Evolutionary conservation across 2,329 filamentous ascomycete genomes (phyloP), one percentile per base, ranked within the genome.

Genomic region (Ophiognomonia clavigignenti-juglandacearum): DNA sequence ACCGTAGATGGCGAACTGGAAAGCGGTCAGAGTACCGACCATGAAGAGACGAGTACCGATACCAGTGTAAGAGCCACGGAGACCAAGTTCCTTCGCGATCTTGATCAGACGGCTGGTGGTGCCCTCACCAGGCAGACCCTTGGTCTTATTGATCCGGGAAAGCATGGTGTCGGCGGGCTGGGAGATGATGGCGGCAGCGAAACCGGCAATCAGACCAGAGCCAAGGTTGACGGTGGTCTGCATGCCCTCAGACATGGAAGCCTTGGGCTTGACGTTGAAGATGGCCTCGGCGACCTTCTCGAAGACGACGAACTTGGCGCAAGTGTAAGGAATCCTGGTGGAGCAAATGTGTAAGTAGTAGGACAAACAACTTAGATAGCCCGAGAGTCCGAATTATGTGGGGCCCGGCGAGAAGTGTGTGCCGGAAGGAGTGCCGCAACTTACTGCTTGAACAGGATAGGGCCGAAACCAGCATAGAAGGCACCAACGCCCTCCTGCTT

Each of bases 391-490:
- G 22, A 26, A 34, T 2, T 8, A 27, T 13, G 8, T 9, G 2
- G 5, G 22, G 6, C 16, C 16, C 32, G n/a, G 16, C n/a, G 7
- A 18, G 14, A 18, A 16, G 32, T 3, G 5, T 8, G 32, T 32
- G 16, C 32, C n/a, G 32, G 32, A 35, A 5, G 32, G 32, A 35
- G n/a, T 18, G 31, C 23, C 24, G 13, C 5, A 11, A 74, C 77
- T 65, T 74, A 81, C 81, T 88, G 84, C 74, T 87, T 87, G 77
- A 90, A 88, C 59, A 88, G 74, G 59, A 91, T 90, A 59, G 86
- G 87, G 54, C 89, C 89, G 76, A 95, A 95, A 64, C 88, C 88
- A 63, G 86, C 86, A 77, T 95, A 95, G 80, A 95, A 91, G 64
- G 86, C 87, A 65, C 84, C 85, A 54, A 91, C 23, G 75, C 88